phyloP scores from a whole-genome alignment of 345 rosid species.

The Physaria fendleri region DNA sequence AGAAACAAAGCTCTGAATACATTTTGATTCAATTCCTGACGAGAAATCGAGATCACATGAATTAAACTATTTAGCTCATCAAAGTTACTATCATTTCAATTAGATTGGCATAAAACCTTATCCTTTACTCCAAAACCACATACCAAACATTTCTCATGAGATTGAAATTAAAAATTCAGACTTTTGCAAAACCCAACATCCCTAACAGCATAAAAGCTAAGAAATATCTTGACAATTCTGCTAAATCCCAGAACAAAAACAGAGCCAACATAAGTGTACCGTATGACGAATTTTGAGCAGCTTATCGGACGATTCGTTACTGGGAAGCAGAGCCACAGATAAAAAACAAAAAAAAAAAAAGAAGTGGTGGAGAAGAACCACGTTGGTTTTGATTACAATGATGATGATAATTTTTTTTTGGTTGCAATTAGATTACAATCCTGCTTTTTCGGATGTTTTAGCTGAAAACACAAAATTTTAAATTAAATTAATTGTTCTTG shows the following conservation, averaged over 20 bases:
- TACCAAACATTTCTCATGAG: not conserved
- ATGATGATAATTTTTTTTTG: no score
- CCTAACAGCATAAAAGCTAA: not conserved
- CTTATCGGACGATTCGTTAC: slow-evolving; percentile 67
- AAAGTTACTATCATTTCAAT: not conserved
- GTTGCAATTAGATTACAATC: no score
- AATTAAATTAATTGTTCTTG: no score
- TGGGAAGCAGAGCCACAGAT: slow-evolving; percentile 80
- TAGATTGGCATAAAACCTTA: not conserved
- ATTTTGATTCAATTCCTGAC: no score
- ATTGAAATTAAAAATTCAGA: slow-evolving; percentile 1
- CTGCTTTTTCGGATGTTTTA: no score
- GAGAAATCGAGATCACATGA: not conserved
- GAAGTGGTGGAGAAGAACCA: no score
- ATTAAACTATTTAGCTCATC: not conserved
- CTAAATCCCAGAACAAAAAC: not conserved
- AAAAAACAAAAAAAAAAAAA: no score
- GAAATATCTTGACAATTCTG: not conserved
- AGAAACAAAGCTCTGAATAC: not conserved
- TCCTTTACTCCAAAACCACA: not conserved
- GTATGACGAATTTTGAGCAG: slow-evolving; percentile 84
- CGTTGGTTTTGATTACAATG: no score
- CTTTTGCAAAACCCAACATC: not conserved
- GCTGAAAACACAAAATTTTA: no score
- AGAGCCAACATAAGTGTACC: slow-evolving; percentile 31